Conservation (phyloP, 805 yeast genomes). For the Zygosaccharomyces kombuchaensis region DNA sequence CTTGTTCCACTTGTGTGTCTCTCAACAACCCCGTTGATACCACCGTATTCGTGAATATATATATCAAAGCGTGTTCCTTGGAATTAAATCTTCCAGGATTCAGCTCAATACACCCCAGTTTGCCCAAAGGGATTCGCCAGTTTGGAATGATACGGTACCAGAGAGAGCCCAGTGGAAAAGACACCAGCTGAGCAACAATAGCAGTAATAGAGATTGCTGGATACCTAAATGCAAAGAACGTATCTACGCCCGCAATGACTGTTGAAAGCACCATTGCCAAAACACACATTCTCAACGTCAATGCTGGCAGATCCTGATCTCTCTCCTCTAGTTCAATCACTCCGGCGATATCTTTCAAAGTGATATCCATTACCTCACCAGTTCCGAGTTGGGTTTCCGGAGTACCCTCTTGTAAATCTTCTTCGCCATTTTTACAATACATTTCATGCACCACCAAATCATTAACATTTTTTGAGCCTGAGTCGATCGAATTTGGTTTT, state of each 20-base stretch:
- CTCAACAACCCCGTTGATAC: conserved; percentile 52
- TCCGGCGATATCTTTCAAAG: not conserved
- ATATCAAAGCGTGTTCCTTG: conserved; percentile 59
- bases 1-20: conserved; percentile 51
- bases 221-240: conserved; percentile 46
- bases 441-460: not conserved
- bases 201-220: conserved; percentile 46
- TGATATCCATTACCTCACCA: conserved; percentile 1
- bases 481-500: not conserved
- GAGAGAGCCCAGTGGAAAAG: conserved; percentile 45
- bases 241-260: conserved; percentile 48
- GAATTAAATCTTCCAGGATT: conserved; percentile 62
- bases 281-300: conserved; percentile 41
- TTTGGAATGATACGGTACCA: conserved; percentile 27
- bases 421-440: not conserved
- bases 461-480: not conserved
- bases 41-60: conserved; percentile 48
- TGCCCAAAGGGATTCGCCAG: conserved; percentile 12
- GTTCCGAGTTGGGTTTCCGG: not conserved
- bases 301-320: not conserved
- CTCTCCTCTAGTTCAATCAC: not conserved
- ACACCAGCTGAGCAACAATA: conserved; percentile 45
- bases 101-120: conserved; percentile 21
- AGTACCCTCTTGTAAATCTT: not conserved
- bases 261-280: conserved; percentile 44